Base-by-base conservation (phyloP, 306 rosid genomes). In the Mimosa bimucronata region DNA sequence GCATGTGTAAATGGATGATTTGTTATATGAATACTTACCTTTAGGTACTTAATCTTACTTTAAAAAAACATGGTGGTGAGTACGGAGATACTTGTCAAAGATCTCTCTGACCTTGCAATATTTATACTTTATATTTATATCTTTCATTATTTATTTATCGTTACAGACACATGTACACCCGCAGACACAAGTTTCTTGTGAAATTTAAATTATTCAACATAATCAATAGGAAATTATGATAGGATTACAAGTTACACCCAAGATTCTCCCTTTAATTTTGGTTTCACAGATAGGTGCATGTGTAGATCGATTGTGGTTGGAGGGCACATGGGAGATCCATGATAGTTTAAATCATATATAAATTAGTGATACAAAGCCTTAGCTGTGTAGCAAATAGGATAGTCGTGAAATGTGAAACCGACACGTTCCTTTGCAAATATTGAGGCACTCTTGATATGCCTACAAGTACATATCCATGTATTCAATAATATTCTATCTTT, bases 371-470 rank as follows among this genome's bases (percentile, higher is more conserved):
- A 66, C 25, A 34, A 13, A 16, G 38, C 70, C 42, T n/a, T 68
- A 21, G 73, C 74, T 8, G 70, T 37, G 74, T 37, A 69, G 52
- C 53, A 78, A 78, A 29, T 28, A 64, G 64, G 77, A 53, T 42
- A 71, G 76, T 31, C 57, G 77, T 29, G 73, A 70, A 66, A 75
- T 48, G 73, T 12, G 73, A 70, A 66, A 75, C 12, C 21, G 71
- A 75, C 62, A 60, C 50, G 52, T 19, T 28, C 21, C 48, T 0
- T 62, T 69, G 73, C 76, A 81, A 83, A 79, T 78, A 66, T 81
- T 57, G 68, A 58, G 62, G 78, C 1, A 15, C 50, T 45, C 50
- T 45, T n/a, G n/a, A 2, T 45, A 45, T 9, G 50, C 18, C 50
- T n/a, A 45, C 9, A 45, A 45, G 14, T 45, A 15, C 50, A 45